A percentile compares a stretch with the other conserved stretches of the same genome.
Conservation (phyloP, 768 basidiomycete species). For the Sarcodon aspratus region DNA sequence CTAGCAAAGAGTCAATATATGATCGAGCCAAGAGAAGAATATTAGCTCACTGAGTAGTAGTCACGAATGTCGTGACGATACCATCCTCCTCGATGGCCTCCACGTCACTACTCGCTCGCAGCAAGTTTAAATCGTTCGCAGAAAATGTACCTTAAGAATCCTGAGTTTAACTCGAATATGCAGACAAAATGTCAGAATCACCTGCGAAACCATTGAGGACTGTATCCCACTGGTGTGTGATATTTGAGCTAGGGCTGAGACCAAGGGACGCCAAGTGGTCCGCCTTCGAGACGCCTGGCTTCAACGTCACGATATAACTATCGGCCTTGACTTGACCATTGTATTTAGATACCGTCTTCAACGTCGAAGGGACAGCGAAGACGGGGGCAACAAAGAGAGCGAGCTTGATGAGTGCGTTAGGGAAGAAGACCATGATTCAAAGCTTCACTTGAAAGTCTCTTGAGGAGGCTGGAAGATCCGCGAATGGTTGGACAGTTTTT, state of each 20-base stretch:
- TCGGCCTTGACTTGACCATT: not conserved
- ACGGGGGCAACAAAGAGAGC: not conserved
- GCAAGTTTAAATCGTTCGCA: slow-evolving; percentile 7
- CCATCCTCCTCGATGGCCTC: slow-evolving; percentile 12
- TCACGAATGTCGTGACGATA: slow-evolving; percentile 4
- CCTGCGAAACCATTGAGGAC: slow-evolving; percentile 14
- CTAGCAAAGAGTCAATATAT: not conserved
- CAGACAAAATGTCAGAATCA: not conserved
- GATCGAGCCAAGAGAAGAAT: not conserved
- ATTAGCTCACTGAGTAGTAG: slow-evolving; percentile 5
- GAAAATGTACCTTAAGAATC: slow-evolving; percentile 4
- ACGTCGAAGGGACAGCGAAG: not conserved
- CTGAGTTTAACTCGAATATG: not conserved
- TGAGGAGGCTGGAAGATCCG: too few relatives aligned
- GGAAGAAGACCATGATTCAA: not conserved
- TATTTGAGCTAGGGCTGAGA: slow-evolving; percentile 1
- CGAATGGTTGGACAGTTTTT: too few relatives aligned
- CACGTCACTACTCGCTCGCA: slow-evolving; percentile 10
- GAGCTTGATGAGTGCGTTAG: not conserved
- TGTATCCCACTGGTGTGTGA: slow-evolving; percentile 7
- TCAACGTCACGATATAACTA: slow-evolving; percentile 13
- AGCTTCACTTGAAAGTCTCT: not conserved
- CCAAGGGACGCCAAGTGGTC: slow-evolving; percentile 8
- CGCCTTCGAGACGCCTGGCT: slow-evolving; percentile 8
- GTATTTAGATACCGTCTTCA: not conserved